Base-by-base conservation (phyloP, 2,329 filamentous ascomycete genomes). In the Bipolaris sorokiniana region DNA sequence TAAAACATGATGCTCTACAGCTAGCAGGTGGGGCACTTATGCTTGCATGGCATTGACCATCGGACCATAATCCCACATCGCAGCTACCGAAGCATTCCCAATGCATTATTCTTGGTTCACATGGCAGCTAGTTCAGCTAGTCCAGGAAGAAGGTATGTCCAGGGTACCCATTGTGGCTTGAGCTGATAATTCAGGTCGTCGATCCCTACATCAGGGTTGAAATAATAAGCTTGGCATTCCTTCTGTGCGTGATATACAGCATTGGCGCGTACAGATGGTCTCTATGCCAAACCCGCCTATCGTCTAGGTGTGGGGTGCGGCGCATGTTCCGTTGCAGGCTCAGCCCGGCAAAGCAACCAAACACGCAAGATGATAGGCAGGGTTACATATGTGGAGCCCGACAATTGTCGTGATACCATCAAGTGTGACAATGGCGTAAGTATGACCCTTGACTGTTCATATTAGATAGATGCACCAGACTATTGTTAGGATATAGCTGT, bases 11-110 rank as follows among this genome's bases (percentile, higher is more conserved):
- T 23, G 48, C 16, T 20, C 46, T 44, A 37, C 44, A 37, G 53
- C 44, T 54, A 58, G 36, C 58, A 61, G 64, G 62, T 52, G 64
- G 61, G 62, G 62, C 51, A 16, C 41, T 22, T 26, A 20, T 46
- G 16, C 46, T 22, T 50, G 42, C 22, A 47, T 41, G 13, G 31
- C 47, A 61, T 54, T 9, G 55, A 62, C 61, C 59, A 48, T 48
- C 51, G 48, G 50, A 38, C 31, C 44, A 15, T 16, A 18, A 52
- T 61, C 28, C 48, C 46, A 26, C 48, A 23, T 28, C 18, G 22
- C 54, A 45, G 28, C 22, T 52, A 20, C 22, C 48, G 48, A 23
- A 45, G 41, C 16, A 46, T 28, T 37, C 48, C 28, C 48, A 42
- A 36, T 45, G n/a, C 48, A 37, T 36, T 40, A 10, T 18, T 51